Conservation (phyloP, 768 basidiomycete species). For the Hortiboletus campestris region DNA sequence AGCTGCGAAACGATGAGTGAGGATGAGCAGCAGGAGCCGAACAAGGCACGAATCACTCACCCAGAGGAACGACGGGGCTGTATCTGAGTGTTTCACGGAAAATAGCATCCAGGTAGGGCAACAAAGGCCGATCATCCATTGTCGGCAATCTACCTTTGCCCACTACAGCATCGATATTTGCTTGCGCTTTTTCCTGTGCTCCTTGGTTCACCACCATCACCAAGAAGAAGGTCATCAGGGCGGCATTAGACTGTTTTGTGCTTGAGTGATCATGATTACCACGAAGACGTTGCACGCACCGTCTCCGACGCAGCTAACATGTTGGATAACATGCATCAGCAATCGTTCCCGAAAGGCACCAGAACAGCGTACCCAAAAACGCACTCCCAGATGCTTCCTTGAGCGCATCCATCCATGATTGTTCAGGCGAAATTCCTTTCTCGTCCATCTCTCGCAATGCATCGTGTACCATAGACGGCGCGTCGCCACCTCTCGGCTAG, state of each 20-base stretch:
- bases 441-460: not conserved
- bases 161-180: conserved; percentile 3
- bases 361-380: not conserved
- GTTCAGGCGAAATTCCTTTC: not conserved
- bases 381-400: conserved; percentile 1
- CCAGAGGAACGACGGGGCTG: not conserved
- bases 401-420: not conserved
- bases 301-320: conserved; percentile 6
- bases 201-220: conserved; percentile 9
- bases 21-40: not conserved
- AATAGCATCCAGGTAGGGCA: conserved; percentile 11
- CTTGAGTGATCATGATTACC: not conserved
- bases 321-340: not conserved
- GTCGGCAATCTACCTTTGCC: conserved; percentile 2
- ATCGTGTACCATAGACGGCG: conserved; percentile 5
- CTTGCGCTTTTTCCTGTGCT: conserved; percentile 3
- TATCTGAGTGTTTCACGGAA: conserved; percentile 2
- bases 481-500: not conserved
- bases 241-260: not conserved
- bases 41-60: not conserved
- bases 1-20: conserved; percentile 6
- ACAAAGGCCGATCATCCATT: conserved; percentile 1
- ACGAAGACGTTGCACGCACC: not conserved
- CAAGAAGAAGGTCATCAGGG: conserved; percentile 7
- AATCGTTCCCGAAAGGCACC: not conserved